Percentiles rank a stretch among this genome's conserved stretches.
These are phyloP conservation scores for Starmerella khaoyaiensis DNA, from an alignment of 805 yeast species.

Conservation along the genomic window DNA sequence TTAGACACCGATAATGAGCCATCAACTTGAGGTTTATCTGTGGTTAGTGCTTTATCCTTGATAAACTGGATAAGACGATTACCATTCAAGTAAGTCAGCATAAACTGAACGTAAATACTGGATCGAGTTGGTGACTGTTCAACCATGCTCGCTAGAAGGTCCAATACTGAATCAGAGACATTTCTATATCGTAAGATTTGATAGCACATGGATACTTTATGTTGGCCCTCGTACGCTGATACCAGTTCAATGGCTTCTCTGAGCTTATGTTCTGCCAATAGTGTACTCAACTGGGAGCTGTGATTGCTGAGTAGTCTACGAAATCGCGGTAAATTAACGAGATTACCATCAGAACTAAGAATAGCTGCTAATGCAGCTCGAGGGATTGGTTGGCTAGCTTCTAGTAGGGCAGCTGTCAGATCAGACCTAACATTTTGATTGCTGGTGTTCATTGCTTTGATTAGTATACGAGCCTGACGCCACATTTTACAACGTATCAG, in stretches of 20 bases:
- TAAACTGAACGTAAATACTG: conserved; percentile 8
- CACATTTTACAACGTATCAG: conserved; percentile 5
- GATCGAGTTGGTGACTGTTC: no score
- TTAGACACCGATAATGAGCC: not conserved
- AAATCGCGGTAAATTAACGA: conserved; percentile 6
- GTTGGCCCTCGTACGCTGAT: conserved; percentile 1
- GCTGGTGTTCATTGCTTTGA: conserved; percentile 1
- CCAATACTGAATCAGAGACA: no score
- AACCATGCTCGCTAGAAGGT: no score
- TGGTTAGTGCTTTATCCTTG: not conserved
- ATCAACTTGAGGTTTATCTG: not conserved
- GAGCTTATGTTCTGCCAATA: not conserved
- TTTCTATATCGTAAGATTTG: not conserved
- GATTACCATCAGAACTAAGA: conserved; percentile 9
- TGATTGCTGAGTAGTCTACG: conserved; percentile 3
- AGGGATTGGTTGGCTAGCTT: not conserved
- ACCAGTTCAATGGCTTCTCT: not conserved
- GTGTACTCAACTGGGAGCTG: not conserved
- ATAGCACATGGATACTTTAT: conserved; percentile 5
- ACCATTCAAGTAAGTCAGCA: conserved; percentile 6
- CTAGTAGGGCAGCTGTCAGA: conserved; percentile 2
- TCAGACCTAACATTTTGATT: conserved; percentile 1
- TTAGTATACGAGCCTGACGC: conserved; percentile 3
- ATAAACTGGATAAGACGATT: conserved; percentile 3
- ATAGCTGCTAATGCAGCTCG: conserved; percentile 1